Base-by-base conservation (phyloP, 768 basidiomycete species). In the Naganishia randhawae region DNA sequence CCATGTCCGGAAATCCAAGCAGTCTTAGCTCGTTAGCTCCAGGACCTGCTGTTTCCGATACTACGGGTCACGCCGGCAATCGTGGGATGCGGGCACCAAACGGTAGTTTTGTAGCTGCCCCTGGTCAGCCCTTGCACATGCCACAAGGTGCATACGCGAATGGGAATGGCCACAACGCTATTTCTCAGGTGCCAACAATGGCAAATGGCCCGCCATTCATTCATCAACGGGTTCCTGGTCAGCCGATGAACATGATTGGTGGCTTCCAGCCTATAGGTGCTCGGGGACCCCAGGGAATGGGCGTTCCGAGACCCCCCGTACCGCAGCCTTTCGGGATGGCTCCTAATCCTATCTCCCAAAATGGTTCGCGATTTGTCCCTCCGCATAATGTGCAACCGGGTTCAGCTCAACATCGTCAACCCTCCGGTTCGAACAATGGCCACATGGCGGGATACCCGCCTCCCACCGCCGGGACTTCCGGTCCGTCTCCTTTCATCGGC, bases 401-500 rank as follows among this genome's bases (percentile, higher is more conserved):
- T 22, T 22, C 45, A 7, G 45, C 25, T n/a, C 45, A 7, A 7
- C 11, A 48, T n/a, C 45, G 45, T 45, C 61, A 63, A 25, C 39
- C 61, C 22, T 29, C 35, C 29, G 22, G 17, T 33, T 32, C 22
- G 32, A 32, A 32, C 32, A 39, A 39, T 33, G 54, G 37, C 10
- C 35, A 55, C 22, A 39, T 27, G 35, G 42, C 16, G 27, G 27
- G 35, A 35, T 41, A n/a, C 39, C 17, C 27, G 37, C 7, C 7
- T 29, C 19, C 32, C 33, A 33, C 13, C 2, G 33, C 7, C 41
- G 29, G 22, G n/a, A 29, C 54, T 54, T 29, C 7, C 52, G 16
- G 35, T 27, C 25, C 32, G 5, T 33, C 50, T 64, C 65, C 22
- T 50, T 70, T 48, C 33, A 45, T 57, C 3, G 67, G 50, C 35